Base-by-base conservation (phyloP, 257 asterid genomes). In the Apocynum venetum region DNA sequence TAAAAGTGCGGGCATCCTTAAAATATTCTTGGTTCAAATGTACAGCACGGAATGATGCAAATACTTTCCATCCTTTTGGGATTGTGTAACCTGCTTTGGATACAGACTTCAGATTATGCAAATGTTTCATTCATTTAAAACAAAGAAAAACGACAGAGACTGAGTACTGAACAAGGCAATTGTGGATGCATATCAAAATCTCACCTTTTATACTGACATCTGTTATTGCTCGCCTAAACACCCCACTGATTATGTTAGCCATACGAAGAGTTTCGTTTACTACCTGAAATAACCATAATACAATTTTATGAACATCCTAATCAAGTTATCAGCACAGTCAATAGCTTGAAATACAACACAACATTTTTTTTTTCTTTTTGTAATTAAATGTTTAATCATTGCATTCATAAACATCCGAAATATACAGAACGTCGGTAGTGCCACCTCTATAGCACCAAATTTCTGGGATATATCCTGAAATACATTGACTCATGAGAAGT, bases 211-310 rank as follows among this genome's bases (percentile, higher is more conserved):
- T 83, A 31, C 79, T 84, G 61, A 96, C 96, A 82, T 96, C 99
- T 0, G 88, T 83, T 73, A 88, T 96, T 53, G 99, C 86, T 60
- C 99, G 89, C 87, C 99, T 86, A 70, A 96, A 93, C 3, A 96
- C 98, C 0, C 99, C 99, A 31, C 99, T 82, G 43, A 93, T 93
- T 48, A 96, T 93, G 85, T 91, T 96, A 61, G 97, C 92, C 4
- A 93, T 84, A 49, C 99, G 88, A n/a, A 96, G 87, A 11, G 99
- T 91, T 84, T 96, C 99, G 25, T 96, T 93, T 4, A 93, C 93
- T 1, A 96, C 98, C 98, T 96, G 89, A 66, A 77, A 63, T 44
- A 13, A 12, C 13, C 57, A 52, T 31, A 4, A 46, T 25, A 25
- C 31, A 25, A 25, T 25, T 25, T 25, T 25, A 25, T 25, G 31